These are phyloP conservation scores for Metarhizium sp. DNA, from an alignment of 2,329 filamentous ascomycete species.

Conservation along the genomic window DNA sequence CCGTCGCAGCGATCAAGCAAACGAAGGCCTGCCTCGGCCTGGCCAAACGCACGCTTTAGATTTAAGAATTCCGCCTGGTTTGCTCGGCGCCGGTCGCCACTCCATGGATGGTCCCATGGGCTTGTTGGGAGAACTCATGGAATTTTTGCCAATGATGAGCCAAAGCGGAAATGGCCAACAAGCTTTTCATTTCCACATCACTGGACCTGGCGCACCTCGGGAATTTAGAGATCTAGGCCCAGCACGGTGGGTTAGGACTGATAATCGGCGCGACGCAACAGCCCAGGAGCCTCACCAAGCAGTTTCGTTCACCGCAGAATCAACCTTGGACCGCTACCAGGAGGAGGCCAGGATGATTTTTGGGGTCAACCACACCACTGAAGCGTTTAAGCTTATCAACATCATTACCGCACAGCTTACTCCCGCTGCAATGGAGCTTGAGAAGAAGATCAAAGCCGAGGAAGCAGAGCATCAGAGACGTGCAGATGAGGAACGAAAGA, in stretches of 20 bases:
- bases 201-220: conserved; percentile 35
- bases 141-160: conserved; percentile 39
- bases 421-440: conserved; percentile 74
- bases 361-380: conserved; percentile 49
- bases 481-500: conserved; percentile 48
- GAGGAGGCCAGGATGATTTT: conserved; percentile 87
- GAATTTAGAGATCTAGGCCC: conserved; percentile 41
- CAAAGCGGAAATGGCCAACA: conserved; percentile 36
- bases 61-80: conserved; percentile 34
- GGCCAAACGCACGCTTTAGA: conserved; percentile 45
- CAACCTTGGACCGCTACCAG: conserved; percentile 72
- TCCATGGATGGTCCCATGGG: conserved; percentile 42
- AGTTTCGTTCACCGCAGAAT: conserved; percentile 61
- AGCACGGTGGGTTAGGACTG: conserved; percentile 33
- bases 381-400: conserved; percentile 61
- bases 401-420: conserved; percentile 65
- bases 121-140: conserved; percentile 46
- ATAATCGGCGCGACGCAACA: conserved; percentile 36
- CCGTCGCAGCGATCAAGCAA: conserved; percentile 44
- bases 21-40: conserved; percentile 39
- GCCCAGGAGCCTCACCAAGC: conserved; percentile 61
- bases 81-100: conserved; percentile 31
- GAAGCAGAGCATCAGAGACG: conserved; percentile 42
- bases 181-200: conserved; percentile 52
- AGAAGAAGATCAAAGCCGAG: conserved; percentile 58